A percentile compares a stretch with the other conserved stretches of the same genome.
These are phyloP conservation scores for Kappamyces sp. DNA, from an alignment of 192 early-diverging fungal genomes.

Conservation along the genomic window DNA sequence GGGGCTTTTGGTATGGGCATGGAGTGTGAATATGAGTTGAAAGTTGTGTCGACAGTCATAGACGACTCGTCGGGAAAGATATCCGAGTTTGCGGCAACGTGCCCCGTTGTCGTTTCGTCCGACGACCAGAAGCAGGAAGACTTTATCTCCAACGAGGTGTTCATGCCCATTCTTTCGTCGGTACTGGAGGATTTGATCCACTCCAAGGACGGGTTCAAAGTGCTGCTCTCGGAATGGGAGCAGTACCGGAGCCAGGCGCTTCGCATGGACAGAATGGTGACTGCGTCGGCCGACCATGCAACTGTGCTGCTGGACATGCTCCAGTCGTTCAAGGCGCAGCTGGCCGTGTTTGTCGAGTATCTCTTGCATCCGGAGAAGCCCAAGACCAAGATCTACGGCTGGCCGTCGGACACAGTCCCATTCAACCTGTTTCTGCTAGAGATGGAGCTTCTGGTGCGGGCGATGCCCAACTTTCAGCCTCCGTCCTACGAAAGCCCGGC, in stretches of 20 bases:
- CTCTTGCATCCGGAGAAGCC: slow-evolving; percentile 1
- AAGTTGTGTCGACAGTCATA: no score
- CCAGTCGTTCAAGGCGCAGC: slow-evolving; percentile 1
- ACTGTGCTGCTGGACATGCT: slow-evolving; percentile 13
- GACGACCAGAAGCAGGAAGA: no score
- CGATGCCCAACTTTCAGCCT: not conserved
- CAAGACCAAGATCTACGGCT: not conserved
- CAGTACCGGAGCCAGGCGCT: slow-evolving; percentile 1
- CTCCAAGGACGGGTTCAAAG: slow-evolving; percentile 2
- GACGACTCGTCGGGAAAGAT: no score
- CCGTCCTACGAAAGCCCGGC: no score
- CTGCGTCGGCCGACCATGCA: slow-evolving; percentile 9
- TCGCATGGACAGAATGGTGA: slow-evolving; percentile 2
- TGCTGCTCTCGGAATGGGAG: slow-evolving; percentile 12
- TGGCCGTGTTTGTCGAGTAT: slow-evolving; percentile 1
- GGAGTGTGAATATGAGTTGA: no score
- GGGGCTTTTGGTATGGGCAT: no score
- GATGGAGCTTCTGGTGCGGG: slow-evolving; percentile 10
- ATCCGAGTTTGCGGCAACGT: no score
- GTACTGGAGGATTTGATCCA: slow-evolving; percentile 11
- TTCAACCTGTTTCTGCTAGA: slow-evolving; percentile 17
- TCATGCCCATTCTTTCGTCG: slow-evolving; percentile 3
- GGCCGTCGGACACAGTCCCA: slow-evolving; percentile 8
- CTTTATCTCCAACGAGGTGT: not conserved
- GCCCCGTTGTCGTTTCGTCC: no score